These are phyloP conservation scores for Boletus smithii DNA, from an alignment of 1,284 basidiomycete species.

Conservation along the genomic window DNA sequence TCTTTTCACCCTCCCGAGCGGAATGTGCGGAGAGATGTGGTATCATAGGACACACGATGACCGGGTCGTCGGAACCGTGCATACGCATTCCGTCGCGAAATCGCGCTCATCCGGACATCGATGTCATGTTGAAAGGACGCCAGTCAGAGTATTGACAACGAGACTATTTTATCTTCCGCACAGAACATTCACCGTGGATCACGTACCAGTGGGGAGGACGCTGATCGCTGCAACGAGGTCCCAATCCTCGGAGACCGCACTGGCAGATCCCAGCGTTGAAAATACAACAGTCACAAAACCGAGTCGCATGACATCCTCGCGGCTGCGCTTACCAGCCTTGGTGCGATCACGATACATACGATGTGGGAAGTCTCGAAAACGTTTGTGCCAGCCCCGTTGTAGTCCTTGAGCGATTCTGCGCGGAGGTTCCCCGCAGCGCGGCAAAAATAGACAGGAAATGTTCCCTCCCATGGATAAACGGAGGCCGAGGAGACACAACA, in stretches of 20 bases:
- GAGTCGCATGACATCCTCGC: neutral
- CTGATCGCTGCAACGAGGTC: too few species aligned
- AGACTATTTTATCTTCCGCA: too few species aligned
- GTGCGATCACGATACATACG: neutral
- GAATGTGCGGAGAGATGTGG: neutral
- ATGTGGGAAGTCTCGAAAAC: neutral
- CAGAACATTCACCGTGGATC: too few species aligned
- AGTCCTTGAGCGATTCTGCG: too few species aligned
- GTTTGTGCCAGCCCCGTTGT: neutral
- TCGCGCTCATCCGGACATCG: neutral
- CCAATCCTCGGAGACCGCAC: too few species aligned
- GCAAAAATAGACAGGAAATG: neutral
- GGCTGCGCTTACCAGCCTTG: neutral
- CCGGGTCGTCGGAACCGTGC: too few species aligned
- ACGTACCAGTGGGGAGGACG: too few species aligned
- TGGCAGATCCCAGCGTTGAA: neutral
- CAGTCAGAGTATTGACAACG: too few species aligned
- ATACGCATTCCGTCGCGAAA: neutral
- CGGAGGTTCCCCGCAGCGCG: neutral
- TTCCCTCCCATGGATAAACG: neutral
- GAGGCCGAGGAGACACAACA: neutral
- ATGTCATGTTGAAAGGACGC: too few species aligned
- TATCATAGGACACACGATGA: neutral
- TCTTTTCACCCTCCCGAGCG: neutral
- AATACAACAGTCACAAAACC: neutral